Conservation (phyloP, 345 rosid genomes). For the Eutrema yunnanense region DNA sequence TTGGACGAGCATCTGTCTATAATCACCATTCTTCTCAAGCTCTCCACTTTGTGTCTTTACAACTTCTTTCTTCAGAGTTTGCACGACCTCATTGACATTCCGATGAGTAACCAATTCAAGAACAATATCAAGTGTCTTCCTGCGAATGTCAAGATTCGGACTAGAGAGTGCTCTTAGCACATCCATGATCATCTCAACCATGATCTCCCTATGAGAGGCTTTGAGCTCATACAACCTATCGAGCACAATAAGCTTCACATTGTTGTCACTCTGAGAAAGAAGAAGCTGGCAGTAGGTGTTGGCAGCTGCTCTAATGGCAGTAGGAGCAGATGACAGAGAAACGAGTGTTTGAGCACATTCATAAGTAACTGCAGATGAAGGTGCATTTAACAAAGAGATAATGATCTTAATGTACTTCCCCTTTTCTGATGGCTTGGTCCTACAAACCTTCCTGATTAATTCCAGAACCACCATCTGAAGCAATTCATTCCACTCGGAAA, state of each 20-base stretch:
- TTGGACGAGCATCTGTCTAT: constrained; percentile 84
- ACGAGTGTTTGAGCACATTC: constrained; percentile 74
- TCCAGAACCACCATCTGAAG: constrained; percentile 73
- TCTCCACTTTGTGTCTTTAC: constrained; percentile 80
- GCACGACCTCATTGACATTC: constrained; percentile 68
- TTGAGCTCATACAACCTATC: constrained; percentile 73
- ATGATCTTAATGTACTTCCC: constrained; percentile 66
- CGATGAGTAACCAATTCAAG: constrained; percentile 69
- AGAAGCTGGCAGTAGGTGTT: constrained; percentile 76
- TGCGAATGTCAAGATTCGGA: constrained; percentile 70
- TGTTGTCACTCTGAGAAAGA: constrained; percentile 79
- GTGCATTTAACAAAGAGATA: constrained; percentile 54
- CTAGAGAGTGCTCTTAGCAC: constrained; percentile 80
- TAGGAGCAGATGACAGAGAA: constrained; percentile 77
- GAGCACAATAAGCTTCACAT: constrained; percentile 79
- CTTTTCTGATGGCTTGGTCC: constrained; percentile 53
- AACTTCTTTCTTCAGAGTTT: constrained; percentile 77
- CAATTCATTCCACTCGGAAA: constrained; percentile 58
- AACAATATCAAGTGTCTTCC: constrained; percentile 77
- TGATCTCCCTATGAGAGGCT: constrained; percentile 58
- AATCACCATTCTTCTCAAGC: constrained; percentile 82
- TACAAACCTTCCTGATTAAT: constrained; percentile 60
- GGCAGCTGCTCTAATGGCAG: constrained; percentile 76
- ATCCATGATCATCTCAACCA: constrained; percentile 85
- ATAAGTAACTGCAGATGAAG: constrained; percentile 58